phyloP scores from a whole-genome alignment of 495 filamentous ascomycete species.

The Parmelia sp. region DNA sequence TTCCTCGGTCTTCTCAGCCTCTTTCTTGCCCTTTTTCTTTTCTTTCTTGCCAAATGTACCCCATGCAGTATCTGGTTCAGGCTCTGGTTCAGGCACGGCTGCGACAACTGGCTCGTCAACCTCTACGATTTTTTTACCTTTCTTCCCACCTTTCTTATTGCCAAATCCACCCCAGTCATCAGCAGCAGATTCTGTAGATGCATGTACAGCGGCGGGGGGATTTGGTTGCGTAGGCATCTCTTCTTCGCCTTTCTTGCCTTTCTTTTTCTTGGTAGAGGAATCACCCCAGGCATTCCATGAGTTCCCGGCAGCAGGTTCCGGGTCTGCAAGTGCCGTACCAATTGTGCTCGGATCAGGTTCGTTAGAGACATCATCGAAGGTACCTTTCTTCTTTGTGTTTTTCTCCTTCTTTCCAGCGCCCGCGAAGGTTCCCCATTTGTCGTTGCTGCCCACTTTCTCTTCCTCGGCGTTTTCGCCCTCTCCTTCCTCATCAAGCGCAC shows the following conservation, averaged over 20 bases:
- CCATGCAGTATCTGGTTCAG: constrained; percentile 22
- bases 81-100: constrained; percentile 22
- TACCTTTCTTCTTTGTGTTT: constrained; percentile 27
- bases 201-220: constrained; percentile 16
- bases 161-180: constrained; percentile 25
- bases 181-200: constrained; percentile 10
- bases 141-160: constrained; percentile 31
- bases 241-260: constrained; percentile 25
- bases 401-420: constrained; percentile 25
- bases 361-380: constrained; percentile 18
- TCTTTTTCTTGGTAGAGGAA: constrained; percentile 25
- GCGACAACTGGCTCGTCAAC: constrained; percentile 21
- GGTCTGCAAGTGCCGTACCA: constrained; percentile 24
- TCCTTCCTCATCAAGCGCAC: constrained; percentile 24
- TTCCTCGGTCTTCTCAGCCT: constrained; percentile 14
- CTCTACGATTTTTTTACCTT: constrained; percentile 28
- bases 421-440: constrained; percentile 22
- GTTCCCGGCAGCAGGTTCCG: constrained; percentile 20
- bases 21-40: constrained; percentile 30
- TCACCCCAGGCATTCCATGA: constrained; percentile 25
- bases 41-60: constrained; percentile 27
- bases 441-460: constrained; percentile 19
- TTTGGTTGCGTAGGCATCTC: constrained; percentile 15
- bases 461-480: constrained; percentile 28
- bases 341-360: constrained; percentile 20